Conservation (phyloP, 2,329 filamentous ascomycete species). For the Hymenoscyphus linearis region DNA sequence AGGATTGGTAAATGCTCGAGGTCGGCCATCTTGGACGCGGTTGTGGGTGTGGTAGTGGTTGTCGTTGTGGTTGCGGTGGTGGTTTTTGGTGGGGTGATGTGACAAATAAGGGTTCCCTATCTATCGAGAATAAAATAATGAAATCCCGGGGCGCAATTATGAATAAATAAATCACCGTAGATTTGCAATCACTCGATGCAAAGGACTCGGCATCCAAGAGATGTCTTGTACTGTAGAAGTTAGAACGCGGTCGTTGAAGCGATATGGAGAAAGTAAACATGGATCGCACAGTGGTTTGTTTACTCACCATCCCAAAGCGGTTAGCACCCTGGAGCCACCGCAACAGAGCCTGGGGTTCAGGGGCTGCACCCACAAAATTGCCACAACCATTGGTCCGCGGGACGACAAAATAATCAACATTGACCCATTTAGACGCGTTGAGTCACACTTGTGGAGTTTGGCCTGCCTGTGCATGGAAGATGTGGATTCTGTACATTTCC, state of each 20-base stretch:
- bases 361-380: constrained; percentile 4
- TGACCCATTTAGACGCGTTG: constrained; percentile 5
- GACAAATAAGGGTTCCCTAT: too few relatives aligned
- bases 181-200: background rate
- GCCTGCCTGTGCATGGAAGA: background rate
- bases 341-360: constrained; percentile 8
- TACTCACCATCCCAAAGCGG: constrained; percentile 38
- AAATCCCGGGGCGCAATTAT: too few relatives aligned
- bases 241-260: background rate
- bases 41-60: too few relatives aligned
- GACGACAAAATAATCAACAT: constrained; percentile 14
- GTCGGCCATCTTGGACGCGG: constrained; percentile 20
- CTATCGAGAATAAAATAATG: too few relatives aligned
- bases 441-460: constrained; percentile 9
- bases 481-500: background rate
- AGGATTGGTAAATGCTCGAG: constrained; percentile 23
- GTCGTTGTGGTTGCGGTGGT: too few relatives aligned
- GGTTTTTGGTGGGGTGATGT: background rate
- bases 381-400: constrained; percentile 11
- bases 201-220: background rate
- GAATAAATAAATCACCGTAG: background rate
- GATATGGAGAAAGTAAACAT: constrained; percentile 6
- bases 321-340: constrained; percentile 29
- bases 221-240: background rate
- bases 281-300: constrained; percentile 34